A percentile compares a stretch with the other conserved stretches of the same genome.
phyloP scores from a whole-genome alignment of 345 rosid genomes.

The Ceriops zippeliana region DNA sequence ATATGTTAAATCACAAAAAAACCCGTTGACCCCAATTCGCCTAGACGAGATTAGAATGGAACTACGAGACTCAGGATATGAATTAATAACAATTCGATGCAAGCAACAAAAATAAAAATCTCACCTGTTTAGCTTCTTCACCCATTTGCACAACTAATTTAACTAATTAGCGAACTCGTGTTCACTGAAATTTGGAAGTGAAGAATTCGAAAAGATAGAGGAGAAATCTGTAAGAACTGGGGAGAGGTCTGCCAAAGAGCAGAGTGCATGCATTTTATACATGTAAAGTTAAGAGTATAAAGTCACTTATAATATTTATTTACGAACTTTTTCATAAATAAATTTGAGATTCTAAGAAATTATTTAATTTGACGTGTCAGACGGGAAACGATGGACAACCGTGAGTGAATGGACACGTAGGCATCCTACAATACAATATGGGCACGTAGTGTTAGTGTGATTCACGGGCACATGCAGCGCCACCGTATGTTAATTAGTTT shows the following conservation, averaged over 20 bases:
- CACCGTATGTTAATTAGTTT: slow-evolving; percentile 17
- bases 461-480: slow-evolving; percentile 57
- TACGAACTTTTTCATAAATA: no score
- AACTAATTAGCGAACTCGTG: not conserved
- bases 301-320: no score
- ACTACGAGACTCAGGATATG: not conserved
- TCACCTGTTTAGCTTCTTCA: slow-evolving; percentile 72
- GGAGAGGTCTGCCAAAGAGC: not conserved
- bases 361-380: no score
- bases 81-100: not conserved
- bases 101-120: not conserved
- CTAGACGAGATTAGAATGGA: not conserved
- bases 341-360: no score
- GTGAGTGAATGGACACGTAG: slow-evolving; percentile 25
- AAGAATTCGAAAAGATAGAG: not conserved
- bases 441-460: slow-evolving; percentile 28
- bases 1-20: not conserved
- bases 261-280: slow-evolving; percentile 1
- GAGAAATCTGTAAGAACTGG: not conserved
- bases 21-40: not conserved
- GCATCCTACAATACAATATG: not conserved
- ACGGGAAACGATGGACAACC: not conserved
- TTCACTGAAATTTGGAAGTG: slow-evolving; percentile 1
- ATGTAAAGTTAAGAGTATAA: no score
- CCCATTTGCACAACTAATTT: slow-evolving; percentile 42